Base-by-base conservation (phyloP, 2,329 filamentous ascomycete species). In the Cadophora malorum region DNA sequence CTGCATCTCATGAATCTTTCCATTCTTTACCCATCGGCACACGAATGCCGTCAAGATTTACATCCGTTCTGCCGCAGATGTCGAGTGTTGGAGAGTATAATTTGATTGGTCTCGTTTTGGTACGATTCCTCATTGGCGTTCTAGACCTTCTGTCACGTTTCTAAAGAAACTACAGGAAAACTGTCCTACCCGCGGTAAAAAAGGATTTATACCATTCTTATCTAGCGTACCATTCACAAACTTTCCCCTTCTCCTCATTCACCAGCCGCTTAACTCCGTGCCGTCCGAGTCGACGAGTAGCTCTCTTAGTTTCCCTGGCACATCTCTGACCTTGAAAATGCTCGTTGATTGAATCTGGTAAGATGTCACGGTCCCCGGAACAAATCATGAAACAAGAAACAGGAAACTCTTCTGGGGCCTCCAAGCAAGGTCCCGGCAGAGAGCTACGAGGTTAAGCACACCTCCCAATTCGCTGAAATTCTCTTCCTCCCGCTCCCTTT, bases 221-320 rank as follows among this genome's bases (percentile, higher is more conserved):
- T 59, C 56, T 59, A 59, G 55, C 56, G 31, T 58, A 38, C 33
- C 55, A n/a, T 59, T 58, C 55, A 38, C 33, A 58, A 21, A 58
- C 31, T n/a, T 58, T 59, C 56, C 35, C 56, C 56, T 28, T 59
- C 33, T 25, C 7, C 56, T 55, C 52, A n/a, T 8, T n/a, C 56
- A 38, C 33, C 21, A 41, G 28, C 55, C 19, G 23, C 50, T 35
- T 14, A 58, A 35, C 31, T 58, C 55, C 55, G 55, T 38, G 31
- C 55, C 33, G 55, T 58, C n/a, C 35, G 56, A 58, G n/a, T 41
- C 19, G 8, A 41, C 14, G 33, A 1, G 16, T 45, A 28, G 35
- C 25, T 55, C 33, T 55, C 25, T 28, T 33, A 55, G 25, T 33
- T 55, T 55, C 25, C 52, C 56, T 45, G n/a, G 56, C 28, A 19